phyloP scores from a whole-genome alignment of 768 basidiomycete genomes.

The Rhizopogon vinicolor region DNA sequence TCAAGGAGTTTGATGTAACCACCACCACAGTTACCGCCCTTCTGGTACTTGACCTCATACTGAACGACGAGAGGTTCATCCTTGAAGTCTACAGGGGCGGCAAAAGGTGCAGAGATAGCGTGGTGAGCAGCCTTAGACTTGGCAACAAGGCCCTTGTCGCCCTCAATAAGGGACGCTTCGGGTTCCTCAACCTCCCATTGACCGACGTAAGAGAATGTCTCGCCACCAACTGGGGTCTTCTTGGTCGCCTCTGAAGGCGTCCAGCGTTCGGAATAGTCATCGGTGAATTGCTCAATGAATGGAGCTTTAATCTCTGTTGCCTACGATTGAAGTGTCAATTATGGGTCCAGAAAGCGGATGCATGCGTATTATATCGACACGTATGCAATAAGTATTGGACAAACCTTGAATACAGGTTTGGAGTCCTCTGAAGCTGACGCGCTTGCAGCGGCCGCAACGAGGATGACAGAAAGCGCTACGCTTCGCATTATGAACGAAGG shows the following conservation, averaged over 20 bases:
- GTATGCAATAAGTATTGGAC: conserved; percentile 14
- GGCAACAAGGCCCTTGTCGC: conserved; percentile 90
- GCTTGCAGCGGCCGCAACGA: conserved; percentile 56
- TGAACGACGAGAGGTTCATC: conserved; percentile 89
- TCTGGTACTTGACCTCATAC: conserved; percentile 99
- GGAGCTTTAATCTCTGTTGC: conserved; percentile 76
- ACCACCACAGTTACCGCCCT: conserved; percentile 98
- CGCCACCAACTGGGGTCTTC: conserved; percentile 92
- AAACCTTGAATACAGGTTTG: conserved; percentile 67
- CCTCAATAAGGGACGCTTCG: conserved; percentile 65
- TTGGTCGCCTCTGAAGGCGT: conserved; percentile 96
- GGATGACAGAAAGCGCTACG: conserved; percentile 72
- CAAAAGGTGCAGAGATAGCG: conserved; percentile 94
- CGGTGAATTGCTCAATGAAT: conserved; percentile 96
- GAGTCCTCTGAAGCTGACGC: conserved; percentile 56
- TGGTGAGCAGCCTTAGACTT: conserved; percentile 98
- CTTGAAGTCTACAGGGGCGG: conserved; percentile 70
- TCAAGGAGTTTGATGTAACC: conserved; percentile 96
- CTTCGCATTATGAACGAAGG: conserved; percentile 86
- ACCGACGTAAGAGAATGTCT: conserved; percentile 97
- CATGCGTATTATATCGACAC: conserved; percentile 8
- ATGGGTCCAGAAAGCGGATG: background rate
- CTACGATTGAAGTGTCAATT: conserved; percentile 33
- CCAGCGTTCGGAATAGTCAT: conserved; percentile 90
- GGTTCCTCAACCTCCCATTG: conserved; percentile 96